Evolutionary conservation across 1,284 basidiomycete genomes (phyloP), one percentile per base, ranked within the genome.

Genomic region (Apiotrichum sp.): DNA sequence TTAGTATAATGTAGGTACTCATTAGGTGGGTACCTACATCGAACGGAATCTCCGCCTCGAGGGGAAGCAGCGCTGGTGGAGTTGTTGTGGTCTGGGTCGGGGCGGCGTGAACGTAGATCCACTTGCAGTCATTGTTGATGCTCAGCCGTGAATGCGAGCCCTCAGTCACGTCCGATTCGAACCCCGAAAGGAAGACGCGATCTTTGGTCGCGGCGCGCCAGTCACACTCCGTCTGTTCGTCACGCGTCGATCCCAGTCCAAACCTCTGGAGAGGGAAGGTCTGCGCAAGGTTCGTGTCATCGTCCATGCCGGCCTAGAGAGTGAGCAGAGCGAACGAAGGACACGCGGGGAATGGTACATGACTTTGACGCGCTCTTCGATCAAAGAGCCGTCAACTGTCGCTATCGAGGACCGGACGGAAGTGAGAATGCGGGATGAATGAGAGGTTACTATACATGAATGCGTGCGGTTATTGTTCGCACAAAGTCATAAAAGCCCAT

Each of bases 21-120:
- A 22, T 22, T 22, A 22, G 22, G 22, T 22, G 22, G 22, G 36
- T 8, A 34, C 58, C 11, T 22, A 60, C 58, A 39, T 61, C 56
- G 49, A 56, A 63, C 1, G 59, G 56, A 54, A 65, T 60, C 50
- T 61, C 58, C 2, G 48, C 53, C 22, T 58, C 47, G 16, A 65
- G 49, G 4, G 62, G 64, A 14, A 59, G 43, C 16, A 65, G 52
- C 8, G 46, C 52, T 0, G 54, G 44, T 35, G 59, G 61, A 7
- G 52, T 54, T 3, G 31, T 41, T 4, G 40, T 34, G 9, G 38
- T 34, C 8, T 6, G 41, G 31, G n/a, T 31, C 3, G 59, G 53
- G 7, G 39, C 35, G 40, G 50, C 42, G 31, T 47, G 46, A 34
- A 60, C 43, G 48, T 57, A 57, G 16, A 63, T 54, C 43, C 59